Evolutionary conservation across 768 basidiomycete genomes (phyloP).

Genomic region (Rhodotorula kratochvilovae): DNA sequence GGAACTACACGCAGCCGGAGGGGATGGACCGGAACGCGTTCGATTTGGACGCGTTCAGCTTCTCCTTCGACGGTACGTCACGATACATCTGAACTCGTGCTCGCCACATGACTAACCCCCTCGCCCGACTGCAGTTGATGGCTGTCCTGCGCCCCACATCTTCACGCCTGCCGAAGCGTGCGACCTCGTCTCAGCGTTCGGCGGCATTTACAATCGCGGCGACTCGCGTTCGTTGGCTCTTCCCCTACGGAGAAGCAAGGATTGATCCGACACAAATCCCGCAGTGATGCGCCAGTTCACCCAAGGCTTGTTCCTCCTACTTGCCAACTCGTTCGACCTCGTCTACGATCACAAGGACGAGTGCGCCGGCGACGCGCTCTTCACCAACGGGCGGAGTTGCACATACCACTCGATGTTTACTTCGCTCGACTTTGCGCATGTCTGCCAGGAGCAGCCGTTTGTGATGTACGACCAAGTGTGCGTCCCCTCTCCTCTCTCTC

Average conservation of each 20-base stretch:
- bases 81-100: not conserved
- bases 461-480: slow-evolving; percentile 9
- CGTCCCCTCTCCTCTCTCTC: no score
- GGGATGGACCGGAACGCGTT: not conserved
- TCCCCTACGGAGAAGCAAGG: no score
- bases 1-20: not conserved
- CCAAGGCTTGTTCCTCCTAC: slow-evolving; percentile 8
- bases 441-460: not conserved
- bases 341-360: not conserved
- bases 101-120: no score
- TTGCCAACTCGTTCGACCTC: not conserved
- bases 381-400: not conserved
- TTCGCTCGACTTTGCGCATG: not conserved
- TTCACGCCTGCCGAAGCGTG: slow-evolving; percentile 2
- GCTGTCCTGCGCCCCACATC: slow-evolving; percentile 3
- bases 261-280: no score
- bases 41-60: not conserved
- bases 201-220: not conserved
- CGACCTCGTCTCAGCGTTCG: slow-evolving; percentile 2
- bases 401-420: not conserved
- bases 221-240: not conserved
- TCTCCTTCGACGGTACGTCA: not conserved
- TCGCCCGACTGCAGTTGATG: not conserved
- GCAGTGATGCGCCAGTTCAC: slow-evolving; percentile 13
- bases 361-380: slow-evolving; percentile 2